Evolutionary conservation across 2,329 filamentous ascomycete species (phyloP).

Genomic region (Verticillium klebahnii): DNA sequence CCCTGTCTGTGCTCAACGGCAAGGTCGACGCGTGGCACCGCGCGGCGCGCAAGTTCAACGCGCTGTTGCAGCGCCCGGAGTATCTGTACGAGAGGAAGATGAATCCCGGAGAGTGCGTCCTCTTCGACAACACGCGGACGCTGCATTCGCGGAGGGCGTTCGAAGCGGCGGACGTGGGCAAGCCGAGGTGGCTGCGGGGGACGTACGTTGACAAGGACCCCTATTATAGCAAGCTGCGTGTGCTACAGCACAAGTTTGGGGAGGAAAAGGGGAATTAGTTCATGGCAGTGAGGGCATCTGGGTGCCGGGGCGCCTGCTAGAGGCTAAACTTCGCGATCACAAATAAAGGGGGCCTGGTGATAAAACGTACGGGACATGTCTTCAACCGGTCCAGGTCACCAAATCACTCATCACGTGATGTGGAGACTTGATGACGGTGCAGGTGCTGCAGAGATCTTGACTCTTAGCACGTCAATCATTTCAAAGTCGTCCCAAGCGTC

Average conservation of each 20-base stretch:
- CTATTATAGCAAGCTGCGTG: constrained; percentile 1
- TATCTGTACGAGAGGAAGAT: constrained; percentile 5
- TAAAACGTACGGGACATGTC: no score
- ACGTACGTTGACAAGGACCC: constrained; percentile 4
- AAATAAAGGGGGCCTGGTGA: no score
- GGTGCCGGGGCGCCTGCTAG: no score
- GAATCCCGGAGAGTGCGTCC: constrained; percentile 2
- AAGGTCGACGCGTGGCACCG: constrained; percentile 5
- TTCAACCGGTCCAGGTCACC: no score
- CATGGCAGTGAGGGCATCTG: no score
- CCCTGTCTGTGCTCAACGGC: not conserved
- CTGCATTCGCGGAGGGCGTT: constrained; percentile 1
- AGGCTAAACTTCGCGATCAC: no score
- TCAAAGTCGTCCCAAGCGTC: no score
- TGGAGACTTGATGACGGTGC: no score
- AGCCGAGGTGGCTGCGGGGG: constrained; percentile 5
- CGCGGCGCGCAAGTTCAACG: constrained; percentile 3
- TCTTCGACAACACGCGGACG: constrained; percentile 6
- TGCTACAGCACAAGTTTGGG: constrained; percentile 2
- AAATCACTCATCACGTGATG: no score
- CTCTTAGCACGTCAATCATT: no score
- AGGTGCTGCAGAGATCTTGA: no score
- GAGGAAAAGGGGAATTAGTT: no score
- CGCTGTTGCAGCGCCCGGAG: constrained; percentile 1
- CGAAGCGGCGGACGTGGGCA: constrained; percentile 1